Conservation (phyloP, 768 basidiomycete genomes). For the Leucocoprinus leucothites region DNA sequence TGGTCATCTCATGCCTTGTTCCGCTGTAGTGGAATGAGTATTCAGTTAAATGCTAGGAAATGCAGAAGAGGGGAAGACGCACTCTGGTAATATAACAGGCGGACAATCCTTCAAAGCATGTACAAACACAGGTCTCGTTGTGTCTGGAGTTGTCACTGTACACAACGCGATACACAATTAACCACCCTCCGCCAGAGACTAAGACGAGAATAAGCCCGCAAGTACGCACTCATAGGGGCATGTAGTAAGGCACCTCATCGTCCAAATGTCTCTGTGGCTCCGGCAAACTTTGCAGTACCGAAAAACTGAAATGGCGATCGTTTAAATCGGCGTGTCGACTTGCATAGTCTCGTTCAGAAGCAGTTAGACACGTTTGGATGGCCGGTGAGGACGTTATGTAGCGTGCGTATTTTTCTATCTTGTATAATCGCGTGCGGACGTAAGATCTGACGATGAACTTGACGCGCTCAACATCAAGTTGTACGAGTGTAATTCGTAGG, state of each 20-base stretch:
- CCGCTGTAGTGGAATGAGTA: slow-evolving; percentile 56
- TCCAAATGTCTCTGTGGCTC: slow-evolving; percentile 73
- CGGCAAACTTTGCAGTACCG: slow-evolving; percentile 82
- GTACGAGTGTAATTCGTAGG: slow-evolving; percentile 87
- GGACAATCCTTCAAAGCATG: slow-evolving; percentile 73
- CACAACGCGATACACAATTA: too few relatives aligned
- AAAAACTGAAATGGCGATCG: slow-evolving; percentile 74
- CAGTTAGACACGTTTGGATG: slow-evolving; percentile 75
- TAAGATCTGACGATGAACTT: slow-evolving; percentile 92
- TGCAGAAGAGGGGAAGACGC: slow-evolving; percentile 30
- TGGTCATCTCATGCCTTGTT: slow-evolving; percentile 66
- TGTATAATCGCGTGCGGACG: slow-evolving; percentile 79
- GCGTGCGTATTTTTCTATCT: slow-evolving; percentile 90
- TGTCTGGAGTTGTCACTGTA: slow-evolving; percentile 82
- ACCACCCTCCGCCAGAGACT: too few relatives aligned
- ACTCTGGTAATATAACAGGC: slow-evolving; percentile 69
- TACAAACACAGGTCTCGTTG: slow-evolving; percentile 73
- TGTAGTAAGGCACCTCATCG: slow-evolving; percentile 62
- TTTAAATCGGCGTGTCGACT: slow-evolving; percentile 71
- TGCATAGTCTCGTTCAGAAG: slow-evolving; percentile 80
- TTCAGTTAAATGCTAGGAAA: too few relatives aligned
- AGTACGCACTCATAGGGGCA: slow-evolving; percentile 60
- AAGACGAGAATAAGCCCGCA: too few relatives aligned
- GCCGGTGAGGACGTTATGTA: slow-evolving; percentile 70
- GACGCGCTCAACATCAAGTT: slow-evolving; percentile 92